A percentile compares a stretch with the other conserved stretches of the same genome.
Evolutionary conservation across 495 filamentous ascomycete species (phyloP).

Genomic region (Penicillium paradoxum): DNA sequence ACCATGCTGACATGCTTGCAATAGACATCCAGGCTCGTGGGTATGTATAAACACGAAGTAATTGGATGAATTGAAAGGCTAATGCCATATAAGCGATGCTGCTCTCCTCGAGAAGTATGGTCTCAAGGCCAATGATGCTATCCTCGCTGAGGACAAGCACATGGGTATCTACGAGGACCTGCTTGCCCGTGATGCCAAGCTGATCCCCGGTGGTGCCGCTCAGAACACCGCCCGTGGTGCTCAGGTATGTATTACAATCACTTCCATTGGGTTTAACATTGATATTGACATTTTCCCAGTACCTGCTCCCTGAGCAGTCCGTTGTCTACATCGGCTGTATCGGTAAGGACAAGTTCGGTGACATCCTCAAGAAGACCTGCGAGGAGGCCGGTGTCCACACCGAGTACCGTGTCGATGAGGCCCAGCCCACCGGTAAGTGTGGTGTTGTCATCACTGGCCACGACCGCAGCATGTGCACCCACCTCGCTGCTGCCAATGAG

Average conservation of each 20-base stretch:
- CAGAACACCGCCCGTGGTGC: slow-evolving; percentile 98
- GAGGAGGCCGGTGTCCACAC: slow-evolving; percentile 79
- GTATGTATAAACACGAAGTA: slow-evolving; percentile 34
- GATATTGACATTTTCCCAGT: slow-evolving; percentile 45
- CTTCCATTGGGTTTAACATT: not conserved
- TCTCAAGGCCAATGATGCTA: slow-evolving; percentile 93
- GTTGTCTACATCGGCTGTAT: slow-evolving; percentile 91
- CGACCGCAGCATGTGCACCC: slow-evolving; percentile 88
- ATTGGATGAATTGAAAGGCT: not conserved
- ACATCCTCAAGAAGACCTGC: slow-evolving; percentile 73
- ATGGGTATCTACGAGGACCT: slow-evolving; percentile 86
- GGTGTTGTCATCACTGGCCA: slow-evolving; percentile 95
- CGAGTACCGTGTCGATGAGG: slow-evolving; percentile 86
- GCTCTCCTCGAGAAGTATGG: slow-evolving; percentile 85
- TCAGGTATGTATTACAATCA: slow-evolving; percentile 45
- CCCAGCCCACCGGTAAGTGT: slow-evolving; percentile 82
- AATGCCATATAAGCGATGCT: slow-evolving; percentile 43
- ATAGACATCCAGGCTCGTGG: slow-evolving; percentile 88
- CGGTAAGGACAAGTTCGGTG: slow-evolving; percentile 85
- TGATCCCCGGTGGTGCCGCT: slow-evolving; percentile 93
- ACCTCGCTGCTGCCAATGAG: slow-evolving; percentile 92
- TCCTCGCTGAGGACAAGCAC: slow-evolving; percentile 91
- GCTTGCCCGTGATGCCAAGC: slow-evolving; percentile 78
- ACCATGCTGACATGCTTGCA: slow-evolving; percentile 10
- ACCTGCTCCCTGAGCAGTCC: slow-evolving; percentile 81